These are phyloP conservation scores for Pichia sp. DNA, from an alignment of 1,139 yeast genomes.

Conservation along the genomic window DNA sequence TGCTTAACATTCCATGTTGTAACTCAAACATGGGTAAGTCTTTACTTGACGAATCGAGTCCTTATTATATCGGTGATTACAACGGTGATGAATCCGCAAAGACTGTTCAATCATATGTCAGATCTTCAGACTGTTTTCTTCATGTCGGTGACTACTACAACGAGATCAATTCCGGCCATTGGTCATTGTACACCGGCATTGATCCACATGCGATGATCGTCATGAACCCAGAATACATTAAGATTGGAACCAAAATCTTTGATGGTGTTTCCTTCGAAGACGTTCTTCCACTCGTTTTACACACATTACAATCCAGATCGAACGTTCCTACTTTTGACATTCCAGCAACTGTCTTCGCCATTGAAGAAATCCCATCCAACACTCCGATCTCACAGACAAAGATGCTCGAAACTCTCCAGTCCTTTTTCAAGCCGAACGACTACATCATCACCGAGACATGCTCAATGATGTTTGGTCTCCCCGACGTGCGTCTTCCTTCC, in stretches of 20 bases:
- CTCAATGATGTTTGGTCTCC: conserved; percentile 68
- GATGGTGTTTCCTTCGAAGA: conserved; percentile 45
- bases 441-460: conserved; percentile 75
- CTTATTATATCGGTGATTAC: conserved; percentile 63
- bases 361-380: conserved; percentile 25
- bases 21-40: conserved; percentile 53
- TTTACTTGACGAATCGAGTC: conserved; percentile 58
- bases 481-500: conserved; percentile 59
- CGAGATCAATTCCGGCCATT: conserved; percentile 57
- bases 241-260: conserved; percentile 40
- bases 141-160: conserved; percentile 51
- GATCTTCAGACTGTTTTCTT: conserved; percentile 46
- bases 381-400: conserved; percentile 38
- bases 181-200: conserved; percentile 31
- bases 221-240: conserved; percentile 45
- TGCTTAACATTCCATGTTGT: conserved; percentile 44
- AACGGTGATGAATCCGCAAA: conserved; percentile 49
- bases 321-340: conserved; percentile 30
- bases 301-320: conserved; percentile 37
- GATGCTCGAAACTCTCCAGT: conserved; percentile 30
- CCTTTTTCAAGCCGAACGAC: conserved; percentile 56
- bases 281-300: conserved; percentile 42
- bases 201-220: conserved; percentile 33
- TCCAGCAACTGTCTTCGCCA: conserved; percentile 21
- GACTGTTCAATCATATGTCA: conserved; percentile 39